Percentiles rank a stretch among this genome's conserved stretches.
These are phyloP conservation scores for Thelephora terrestris DNA, from an alignment of 1,284 basidiomycete genomes.

Conservation along the genomic window DNA sequence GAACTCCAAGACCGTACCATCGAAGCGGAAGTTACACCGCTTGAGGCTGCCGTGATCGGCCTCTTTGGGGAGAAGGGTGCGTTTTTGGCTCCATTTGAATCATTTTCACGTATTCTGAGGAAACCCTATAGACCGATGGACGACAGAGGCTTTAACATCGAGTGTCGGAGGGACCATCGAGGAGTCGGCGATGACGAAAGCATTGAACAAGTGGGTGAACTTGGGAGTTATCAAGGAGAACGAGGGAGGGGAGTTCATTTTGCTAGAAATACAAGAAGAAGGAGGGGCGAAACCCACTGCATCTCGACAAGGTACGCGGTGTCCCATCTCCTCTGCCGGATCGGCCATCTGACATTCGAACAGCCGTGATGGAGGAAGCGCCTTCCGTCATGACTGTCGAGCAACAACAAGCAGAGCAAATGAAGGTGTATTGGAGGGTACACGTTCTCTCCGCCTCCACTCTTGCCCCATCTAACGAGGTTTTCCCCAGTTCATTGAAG, in stretches of 20 bases:
- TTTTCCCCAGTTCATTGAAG: conserved; percentile 59
- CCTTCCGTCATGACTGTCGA: conserved; percentile 48
- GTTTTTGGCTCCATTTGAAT: conserved; percentile 6
- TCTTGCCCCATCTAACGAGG: conserved; percentile 6
- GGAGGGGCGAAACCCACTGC: conserved; percentile 10
- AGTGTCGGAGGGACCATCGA: conserved; percentile 54
- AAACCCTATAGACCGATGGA: conserved; percentile 50
- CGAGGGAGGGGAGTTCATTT: conserved; percentile 40
- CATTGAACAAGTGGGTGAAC: conserved; percentile 76
- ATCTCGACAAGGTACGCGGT: conserved; percentile 11
- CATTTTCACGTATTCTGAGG: not conserved
- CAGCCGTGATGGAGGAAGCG: conserved; percentile 33
- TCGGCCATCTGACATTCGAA: conserved; percentile 10
- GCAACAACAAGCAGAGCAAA: conserved; percentile 73
- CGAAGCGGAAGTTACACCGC: conserved; percentile 67
- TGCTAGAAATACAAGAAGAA: conserved; percentile 55
- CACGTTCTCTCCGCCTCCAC: conserved; percentile 8
- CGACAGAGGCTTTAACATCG: conserved; percentile 51
- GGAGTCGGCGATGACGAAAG: conserved; percentile 53
- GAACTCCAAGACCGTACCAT: conserved; percentile 73
- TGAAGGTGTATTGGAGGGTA: conserved; percentile 82
- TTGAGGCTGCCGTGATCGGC: conserved; percentile 86
- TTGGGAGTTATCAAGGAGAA: conserved; percentile 71
- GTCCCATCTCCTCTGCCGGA: not conserved
- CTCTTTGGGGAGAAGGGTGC: conserved; percentile 66